phyloP scores from a whole-genome alignment of 495 filamentous ascomycete genomes.

The Letharia columbiana region DNA sequence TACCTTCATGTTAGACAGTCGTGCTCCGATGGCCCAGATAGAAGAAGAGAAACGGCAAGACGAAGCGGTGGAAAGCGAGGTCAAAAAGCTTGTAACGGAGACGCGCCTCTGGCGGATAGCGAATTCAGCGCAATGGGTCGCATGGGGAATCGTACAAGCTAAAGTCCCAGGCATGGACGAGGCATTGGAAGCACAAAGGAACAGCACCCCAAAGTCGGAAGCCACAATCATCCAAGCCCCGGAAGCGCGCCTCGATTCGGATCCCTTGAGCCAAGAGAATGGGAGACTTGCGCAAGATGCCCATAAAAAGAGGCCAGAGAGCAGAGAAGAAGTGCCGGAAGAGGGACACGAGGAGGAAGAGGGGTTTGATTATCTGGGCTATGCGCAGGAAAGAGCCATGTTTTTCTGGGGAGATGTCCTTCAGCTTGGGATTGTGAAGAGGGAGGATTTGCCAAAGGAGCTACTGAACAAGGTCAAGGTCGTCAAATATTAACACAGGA shows the following conservation, averaged over 20 bases:
- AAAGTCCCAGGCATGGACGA: slow-evolving; percentile 57
- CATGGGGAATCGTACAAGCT: slow-evolving; percentile 94
- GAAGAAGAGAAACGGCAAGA: slow-evolving; percentile 55
- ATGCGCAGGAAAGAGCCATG: slow-evolving; percentile 81
- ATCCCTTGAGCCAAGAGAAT: slow-evolving; percentile 12
- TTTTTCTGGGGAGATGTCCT: slow-evolving; percentile 92
- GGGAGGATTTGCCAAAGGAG: slow-evolving; percentile 62
- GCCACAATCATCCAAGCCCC: background rate
- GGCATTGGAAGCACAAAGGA: slow-evolving; percentile 19
- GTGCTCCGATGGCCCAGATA: slow-evolving; percentile 43
- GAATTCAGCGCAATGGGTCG: slow-evolving; percentile 84
- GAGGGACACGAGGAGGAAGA: slow-evolving; percentile 46
- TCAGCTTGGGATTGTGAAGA: slow-evolving; percentile 55
- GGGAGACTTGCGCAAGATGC: slow-evolving; percentile 17
- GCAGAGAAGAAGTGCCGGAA: slow-evolving; percentile 19
- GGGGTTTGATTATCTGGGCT: slow-evolving; percentile 86
- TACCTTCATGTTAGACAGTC: slow-evolving; percentile 63
- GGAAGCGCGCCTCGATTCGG: slow-evolving; percentile 5
- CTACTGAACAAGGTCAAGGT: slow-evolving; percentile 51
- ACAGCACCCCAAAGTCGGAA: slow-evolving; percentile 13
- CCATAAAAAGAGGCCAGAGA: slow-evolving; percentile 14
- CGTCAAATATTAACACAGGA: slow-evolving; percentile 44
- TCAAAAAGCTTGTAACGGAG: slow-evolving; percentile 64
- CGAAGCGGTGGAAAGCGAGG: slow-evolving; percentile 49
- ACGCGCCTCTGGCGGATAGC: slow-evolving; percentile 76